phyloP scores from a whole-genome alignment of 805 yeast species.

The Candida caryicola region DNA sequence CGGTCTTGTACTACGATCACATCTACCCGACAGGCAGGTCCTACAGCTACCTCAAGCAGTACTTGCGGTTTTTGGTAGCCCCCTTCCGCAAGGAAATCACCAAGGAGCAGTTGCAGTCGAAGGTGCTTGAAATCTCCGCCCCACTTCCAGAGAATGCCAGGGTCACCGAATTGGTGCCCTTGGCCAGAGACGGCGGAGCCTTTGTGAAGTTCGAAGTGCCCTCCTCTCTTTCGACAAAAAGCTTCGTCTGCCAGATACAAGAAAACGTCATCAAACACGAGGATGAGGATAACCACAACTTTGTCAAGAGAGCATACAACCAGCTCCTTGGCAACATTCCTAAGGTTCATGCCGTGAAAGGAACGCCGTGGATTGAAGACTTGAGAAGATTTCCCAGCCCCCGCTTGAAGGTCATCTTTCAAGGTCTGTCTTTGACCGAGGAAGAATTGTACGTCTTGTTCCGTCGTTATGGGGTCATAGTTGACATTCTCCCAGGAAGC shows the following conservation, averaged over 20 bases:
- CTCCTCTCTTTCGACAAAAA: constrained; percentile 44
- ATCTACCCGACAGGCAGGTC: constrained; percentile 31
- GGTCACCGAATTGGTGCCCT: constrained; percentile 62
- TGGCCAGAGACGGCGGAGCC: constrained; percentile 89
- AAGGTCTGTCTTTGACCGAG: constrained; percentile 73
- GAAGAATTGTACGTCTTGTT: constrained; percentile 79
- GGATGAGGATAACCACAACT: constrained; percentile 7
- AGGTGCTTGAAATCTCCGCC: constrained; percentile 16
- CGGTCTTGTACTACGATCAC: constrained; percentile 37
- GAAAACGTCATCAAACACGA: constrained; percentile 37
- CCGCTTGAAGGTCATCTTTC: constrained; percentile 62
- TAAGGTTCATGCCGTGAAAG: constrained; percentile 71
- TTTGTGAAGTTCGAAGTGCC: constrained; percentile 77
- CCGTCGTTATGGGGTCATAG: constrained; percentile 82
- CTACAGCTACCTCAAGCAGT: constrained; percentile 20
- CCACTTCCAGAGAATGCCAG: constrained; percentile 35
- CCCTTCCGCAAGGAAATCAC: constrained; percentile 12
- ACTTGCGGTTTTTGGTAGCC: constrained; percentile 17
- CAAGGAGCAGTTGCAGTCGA: constrained; percentile 17
- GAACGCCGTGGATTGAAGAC: constrained; percentile 96
- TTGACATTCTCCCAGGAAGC: constrained; percentile 63
- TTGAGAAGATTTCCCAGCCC: constrained; percentile 71
- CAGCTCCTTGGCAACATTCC: constrained; percentile 33
- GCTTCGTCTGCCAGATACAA: constrained; percentile 52
- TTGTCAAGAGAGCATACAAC: constrained; percentile 9